A percentile compares a stretch with the other conserved stretches of the same genome.
phyloP scores from a whole-genome alignment of 2,329 filamentous ascomycete species.

The Albophoma yamanashiensis region DNA sequence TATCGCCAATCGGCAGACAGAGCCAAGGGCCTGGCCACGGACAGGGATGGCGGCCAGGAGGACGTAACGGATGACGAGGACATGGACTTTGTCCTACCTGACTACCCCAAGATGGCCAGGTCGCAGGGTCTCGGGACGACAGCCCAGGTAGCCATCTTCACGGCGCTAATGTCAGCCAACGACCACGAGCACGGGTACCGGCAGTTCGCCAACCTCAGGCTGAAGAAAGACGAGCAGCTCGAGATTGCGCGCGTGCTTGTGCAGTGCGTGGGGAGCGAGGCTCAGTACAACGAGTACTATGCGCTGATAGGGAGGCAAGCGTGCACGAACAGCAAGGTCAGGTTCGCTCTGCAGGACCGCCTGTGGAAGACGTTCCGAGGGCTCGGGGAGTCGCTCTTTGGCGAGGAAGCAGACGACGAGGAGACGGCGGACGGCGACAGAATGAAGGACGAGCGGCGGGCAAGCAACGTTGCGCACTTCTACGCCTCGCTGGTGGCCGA shows the following conservation, averaged over 20 bases:
- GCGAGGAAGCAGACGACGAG: constrained; percentile 49
- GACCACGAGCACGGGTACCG: constrained; percentile 77
- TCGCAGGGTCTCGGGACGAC: constrained; percentile 81
- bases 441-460: constrained; percentile 35
- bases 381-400: constrained; percentile 71
- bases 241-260: constrained; percentile 84
- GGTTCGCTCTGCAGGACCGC: constrained; percentile 78
- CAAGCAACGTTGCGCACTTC: constrained; percentile 43
- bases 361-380: constrained; percentile 79
- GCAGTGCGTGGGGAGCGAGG: constrained; percentile 76
- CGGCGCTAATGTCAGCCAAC: constrained; percentile 75
- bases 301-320: constrained; percentile 71
- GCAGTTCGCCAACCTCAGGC: constrained; percentile 67
- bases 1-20: constrained; percentile 8
- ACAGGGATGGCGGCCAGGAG: constrained; percentile 7
- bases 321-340: constrained; percentile 63
- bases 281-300: constrained; percentile 87
- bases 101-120: constrained; percentile 62
- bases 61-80: constrained; percentile 31
- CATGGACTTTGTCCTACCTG: constrained; percentile 43
- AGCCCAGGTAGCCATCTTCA: constrained; percentile 82
- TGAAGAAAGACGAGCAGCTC: constrained; percentile 77
- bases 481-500: constrained; percentile 40
- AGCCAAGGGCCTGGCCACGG: constrained; percentile 9
- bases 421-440: constrained; percentile 35